Base-by-base conservation (phyloP, 163 green algal species). In the Chlorella variabilis region DNA sequence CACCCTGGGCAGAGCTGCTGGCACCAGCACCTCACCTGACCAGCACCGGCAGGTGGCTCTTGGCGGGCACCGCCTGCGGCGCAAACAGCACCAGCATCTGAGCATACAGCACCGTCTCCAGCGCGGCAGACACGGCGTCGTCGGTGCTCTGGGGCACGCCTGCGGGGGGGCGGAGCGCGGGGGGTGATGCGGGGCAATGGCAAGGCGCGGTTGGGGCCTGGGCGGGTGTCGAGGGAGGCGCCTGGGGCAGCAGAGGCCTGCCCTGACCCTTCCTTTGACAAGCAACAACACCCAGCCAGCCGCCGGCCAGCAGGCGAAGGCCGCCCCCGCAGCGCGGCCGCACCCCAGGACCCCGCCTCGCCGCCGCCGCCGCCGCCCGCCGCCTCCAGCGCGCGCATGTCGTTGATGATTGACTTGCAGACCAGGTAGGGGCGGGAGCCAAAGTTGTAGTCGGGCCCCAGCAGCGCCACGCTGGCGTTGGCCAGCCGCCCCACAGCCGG, bases 71-170 rank as follows among this genome's bases (percentile, higher is more conserved):
- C 11, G 94, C 94, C 27, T 94, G 84, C 0, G 96, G 95, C 6
- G 94, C 94, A 84, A 98, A 98, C 42, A 98, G 89, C 25, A 97
- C 89, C 38, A 98, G 89, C 90, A 97, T 95, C 89, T 98, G 96
- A 9, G 92, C 92, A 85, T 98, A 98, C 75, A 97, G 88, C 54
- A 98, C 95, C 23, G 81, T 81, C 85, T 94, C 87, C 38, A 96
- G 88, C 33, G 90, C 86, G 3, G 84, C 87, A 3, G 82, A 82
- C n/a, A 88, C 62, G 0, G 67, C 70, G 38, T 90, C 87, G 39
- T 82, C 83, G 54, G 82, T 75, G 78, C 78, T 23, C 41, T 54
- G 61, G 2, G 61, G 20, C 15, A 41, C 80, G 82, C 73, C 82
- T 86, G 77, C 63, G 59, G 13, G 23, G 75, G 34, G 74, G 29